These are phyloP conservation scores for Blastobotrys petasosporus DNA, from an alignment of 1,139 yeast genomes.

Conservation along the genomic window DNA sequence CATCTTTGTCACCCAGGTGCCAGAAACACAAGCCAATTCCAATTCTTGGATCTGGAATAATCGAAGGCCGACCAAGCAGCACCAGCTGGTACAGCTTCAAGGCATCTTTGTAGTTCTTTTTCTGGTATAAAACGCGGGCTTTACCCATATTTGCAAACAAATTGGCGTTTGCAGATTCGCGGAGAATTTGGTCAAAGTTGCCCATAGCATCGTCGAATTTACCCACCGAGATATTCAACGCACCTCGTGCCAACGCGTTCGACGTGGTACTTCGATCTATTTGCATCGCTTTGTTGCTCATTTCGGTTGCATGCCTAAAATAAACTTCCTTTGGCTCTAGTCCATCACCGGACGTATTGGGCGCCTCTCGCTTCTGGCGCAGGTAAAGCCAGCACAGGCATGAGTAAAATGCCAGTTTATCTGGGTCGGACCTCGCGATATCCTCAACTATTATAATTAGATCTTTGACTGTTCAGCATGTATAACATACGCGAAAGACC, in stretches of 20 bases:
- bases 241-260: slow-evolving; percentile 50
- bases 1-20: slow-evolving; percentile 69
- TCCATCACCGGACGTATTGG: slow-evolving; percentile 27
- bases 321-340: slow-evolving; percentile 16
- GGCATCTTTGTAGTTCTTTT: slow-evolving; percentile 67
- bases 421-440: slow-evolving; percentile 40
- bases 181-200: slow-evolving; percentile 41
- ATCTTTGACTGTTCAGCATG: slow-evolving; percentile 2
- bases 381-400: slow-evolving; percentile 73
- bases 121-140: slow-evolving; percentile 72
- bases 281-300: slow-evolving; percentile 28
- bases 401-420: slow-evolving; percentile 50
- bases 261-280: slow-evolving; percentile 27
- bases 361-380: slow-evolving; percentile 40
- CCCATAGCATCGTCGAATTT: slow-evolving; percentile 53
- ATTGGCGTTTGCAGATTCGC: slow-evolving; percentile 42
- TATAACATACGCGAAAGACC: slow-evolving; percentile 44
- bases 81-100: slow-evolving; percentile 80
- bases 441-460: slow-evolving; percentile 17
- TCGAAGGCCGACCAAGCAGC: slow-evolving; percentile 61
- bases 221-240: slow-evolving; percentile 50
- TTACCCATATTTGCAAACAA: slow-evolving; percentile 77
- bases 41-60: slow-evolving; percentile 87
- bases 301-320: slow-evolving; percentile 30
- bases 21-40: slow-evolving; percentile 95